Base-by-base conservation (phyloP, 2,329 filamentous ascomycete genomes). In the Sphaerulina musiva region DNA sequence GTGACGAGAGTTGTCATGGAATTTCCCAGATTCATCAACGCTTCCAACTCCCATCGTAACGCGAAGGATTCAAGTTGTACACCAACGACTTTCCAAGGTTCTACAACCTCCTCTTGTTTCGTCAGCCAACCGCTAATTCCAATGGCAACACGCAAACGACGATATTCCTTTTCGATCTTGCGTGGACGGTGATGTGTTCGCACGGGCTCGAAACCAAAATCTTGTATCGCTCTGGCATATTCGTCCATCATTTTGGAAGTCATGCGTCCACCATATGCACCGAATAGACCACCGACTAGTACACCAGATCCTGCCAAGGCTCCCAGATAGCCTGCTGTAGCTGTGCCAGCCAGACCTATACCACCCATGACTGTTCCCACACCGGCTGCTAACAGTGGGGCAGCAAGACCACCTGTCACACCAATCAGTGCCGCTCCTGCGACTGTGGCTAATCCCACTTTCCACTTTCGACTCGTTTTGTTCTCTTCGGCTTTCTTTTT, bases 341-440 rank as follows among this genome's bases (percentile, higher is more conserved):
- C 83, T 2, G 84, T 84, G 1, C 84, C 79, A 10, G 54, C 54
- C 14, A 56, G 46, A 11, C 54, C 54, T n/a, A 56, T 39, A 43
- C 54, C 54, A 6, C 54, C 54, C 54, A 56, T 53, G 0, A 92
- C 78, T 1, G 82, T 84, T 23, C 91, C 91, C 40, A 97, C 78
- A 0, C 89, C 88, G 8, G 87, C 89, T 17, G 83, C 84, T 11
- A 88, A 80, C 2, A 97, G 76, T 0, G 89, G 85, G 1, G 86
- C 83, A 7, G 89, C 86, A 8, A 96, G 80, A 32, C 86, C 86
- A 29, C 86, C 86, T 0, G 90, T 95, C 3, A 87, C 81, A 8
- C 84, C 84, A n/a, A 96, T 91, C 1, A 95, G 75, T 0, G 87
- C 88, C 1, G 92, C 92, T 9, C 92, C 92, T 0, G 89, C 90